These are phyloP conservation scores for Dalbergia cultrata DNA, from an alignment of 306 rosid species.

Conservation along the genomic window DNA sequence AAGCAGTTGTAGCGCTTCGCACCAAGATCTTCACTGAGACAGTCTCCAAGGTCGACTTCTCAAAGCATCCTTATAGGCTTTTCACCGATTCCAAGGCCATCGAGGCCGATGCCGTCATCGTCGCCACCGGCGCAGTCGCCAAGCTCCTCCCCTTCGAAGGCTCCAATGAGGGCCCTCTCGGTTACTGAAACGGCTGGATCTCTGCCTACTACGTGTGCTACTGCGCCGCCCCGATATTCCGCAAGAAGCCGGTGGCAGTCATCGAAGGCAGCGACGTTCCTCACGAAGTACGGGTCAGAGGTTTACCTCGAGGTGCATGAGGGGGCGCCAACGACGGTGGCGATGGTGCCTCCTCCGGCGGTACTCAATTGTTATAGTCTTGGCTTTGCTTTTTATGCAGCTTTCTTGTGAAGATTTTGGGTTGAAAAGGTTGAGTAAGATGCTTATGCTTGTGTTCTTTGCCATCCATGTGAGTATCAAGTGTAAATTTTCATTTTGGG, in stretches of 20 bases:
- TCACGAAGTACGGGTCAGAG: conserved; percentile 79
- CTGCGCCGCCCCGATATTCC: conserved; percentile 85
- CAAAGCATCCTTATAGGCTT: conserved; percentile 65
- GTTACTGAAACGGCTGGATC: conserved; percentile 88
- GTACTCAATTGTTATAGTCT: too few species aligned
- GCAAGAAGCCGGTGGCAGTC: conserved; percentile 75
- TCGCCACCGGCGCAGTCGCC: conserved; percentile 92
- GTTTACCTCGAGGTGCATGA: too few species aligned
- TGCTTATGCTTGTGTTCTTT: too few species aligned
- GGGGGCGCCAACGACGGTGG: too few species aligned
- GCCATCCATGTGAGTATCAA: too few species aligned
- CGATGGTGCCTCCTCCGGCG: too few species aligned
- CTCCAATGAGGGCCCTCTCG: conserved; percentile 67
- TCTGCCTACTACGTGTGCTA: conserved; percentile 91
- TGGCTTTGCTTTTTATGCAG: too few species aligned
- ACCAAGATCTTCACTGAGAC: conserved; percentile 83
- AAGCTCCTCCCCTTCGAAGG: conserved; percentile 69
- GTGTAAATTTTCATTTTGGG: too few species aligned
- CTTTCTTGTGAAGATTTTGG: too few species aligned
- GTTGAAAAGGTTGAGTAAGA: too few species aligned
- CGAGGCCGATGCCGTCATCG: conserved; percentile 63
- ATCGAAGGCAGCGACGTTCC: conserved; percentile 80
- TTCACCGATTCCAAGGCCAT: conserved; percentile 65
- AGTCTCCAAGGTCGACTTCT: conserved; percentile 75
- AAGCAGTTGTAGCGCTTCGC: conserved; percentile 73